Evolutionary conservation across 176 grass and related monocot genomes (phyloP).

Genomic region (Hyparrhenia diplandra): DNA sequence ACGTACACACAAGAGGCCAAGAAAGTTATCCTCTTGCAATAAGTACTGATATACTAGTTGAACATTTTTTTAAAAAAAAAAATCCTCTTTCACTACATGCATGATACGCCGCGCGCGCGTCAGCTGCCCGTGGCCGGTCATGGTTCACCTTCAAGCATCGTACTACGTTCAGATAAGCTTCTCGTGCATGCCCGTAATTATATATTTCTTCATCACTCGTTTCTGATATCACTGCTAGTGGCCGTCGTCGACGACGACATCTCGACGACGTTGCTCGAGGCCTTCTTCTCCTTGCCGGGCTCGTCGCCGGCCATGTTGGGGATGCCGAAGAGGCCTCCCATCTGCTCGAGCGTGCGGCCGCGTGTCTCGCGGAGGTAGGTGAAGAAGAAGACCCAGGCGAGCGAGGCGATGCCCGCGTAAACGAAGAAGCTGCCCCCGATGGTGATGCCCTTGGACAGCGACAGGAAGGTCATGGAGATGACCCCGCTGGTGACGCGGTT

Average conservation of each 20-base stretch:
- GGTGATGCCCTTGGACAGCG: constrained; percentile 56
- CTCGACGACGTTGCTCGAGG: constrained; percentile 1
- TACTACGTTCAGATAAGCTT: too few species aligned
- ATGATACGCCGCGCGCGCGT: too few species aligned
- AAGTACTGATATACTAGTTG: background rate
- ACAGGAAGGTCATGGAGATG: constrained; percentile 63
- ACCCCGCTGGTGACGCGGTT: constrained; percentile 57
- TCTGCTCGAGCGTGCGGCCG: constrained; percentile 50
- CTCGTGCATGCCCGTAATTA: too few species aligned
- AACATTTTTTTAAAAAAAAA: background rate
- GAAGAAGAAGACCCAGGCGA: constrained; percentile 49
- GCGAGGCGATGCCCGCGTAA: constrained; percentile 40
- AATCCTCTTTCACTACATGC: too few species aligned
- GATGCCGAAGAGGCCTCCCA: constrained; percentile 44
- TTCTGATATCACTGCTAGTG: too few species aligned
- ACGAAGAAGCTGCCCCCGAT: constrained; percentile 65
- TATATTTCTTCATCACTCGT: too few species aligned
- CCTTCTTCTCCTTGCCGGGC: background rate
- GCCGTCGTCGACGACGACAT: constrained; percentile 23
- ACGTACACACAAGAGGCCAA: background rate
- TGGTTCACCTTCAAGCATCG: too few species aligned
- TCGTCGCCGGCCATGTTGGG: background rate
- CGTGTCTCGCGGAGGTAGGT: constrained; percentile 48
- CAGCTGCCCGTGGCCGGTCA: too few species aligned
- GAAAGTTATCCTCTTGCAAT: background rate